Evolutionary conservation across 352 stramenopile species (phyloP).

Genomic region (Phytophthora cryptogea): DNA sequence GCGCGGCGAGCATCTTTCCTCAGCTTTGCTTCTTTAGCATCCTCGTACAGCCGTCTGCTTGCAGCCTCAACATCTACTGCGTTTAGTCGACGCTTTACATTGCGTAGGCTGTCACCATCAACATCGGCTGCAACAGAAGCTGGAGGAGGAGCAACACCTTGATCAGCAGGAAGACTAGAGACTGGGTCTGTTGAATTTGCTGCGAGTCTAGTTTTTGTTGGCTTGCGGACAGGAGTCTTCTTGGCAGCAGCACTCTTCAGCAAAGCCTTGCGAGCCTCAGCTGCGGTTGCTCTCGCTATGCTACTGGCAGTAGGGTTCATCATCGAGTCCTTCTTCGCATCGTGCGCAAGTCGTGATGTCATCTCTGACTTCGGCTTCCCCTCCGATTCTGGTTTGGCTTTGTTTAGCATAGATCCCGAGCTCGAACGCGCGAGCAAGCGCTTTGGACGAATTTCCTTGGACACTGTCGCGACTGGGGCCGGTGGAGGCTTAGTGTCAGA

Average conservation of each 20-base stretch:
- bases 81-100: constrained; percentile 63
- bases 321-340: constrained; percentile 31
- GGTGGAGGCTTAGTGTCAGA: constrained; percentile 17
- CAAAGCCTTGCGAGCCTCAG: constrained; percentile 28
- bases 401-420: constrained; percentile 8
- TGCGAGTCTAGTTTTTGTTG: constrained; percentile 1
- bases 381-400: constrained; percentile 8
- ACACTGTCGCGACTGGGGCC: constrained; percentile 5
- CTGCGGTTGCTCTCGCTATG: constrained; percentile 25
- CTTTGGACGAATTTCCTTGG: constrained; percentile 18
- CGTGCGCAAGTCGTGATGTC: constrained; percentile 8
- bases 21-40: constrained; percentile 60
- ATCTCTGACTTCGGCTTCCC: constrained; percentile 8
- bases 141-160: constrained; percentile 2
- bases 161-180: not conserved
- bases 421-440: constrained; percentile 16
- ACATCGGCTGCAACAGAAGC: constrained; percentile 2
- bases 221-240: constrained; percentile 17
- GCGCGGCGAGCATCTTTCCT: constrained; percentile 57
- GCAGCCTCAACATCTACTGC: constrained; percentile 53
- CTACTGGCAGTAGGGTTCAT: constrained; percentile 40
- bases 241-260: constrained; percentile 23
- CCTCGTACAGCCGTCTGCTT: constrained; percentile 64
- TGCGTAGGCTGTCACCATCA: constrained; percentile 16
- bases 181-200: constrained; percentile 3